Base-by-base conservation (phyloP, 768 basidiomycete genomes). In the Auricularia sp. region DNA sequence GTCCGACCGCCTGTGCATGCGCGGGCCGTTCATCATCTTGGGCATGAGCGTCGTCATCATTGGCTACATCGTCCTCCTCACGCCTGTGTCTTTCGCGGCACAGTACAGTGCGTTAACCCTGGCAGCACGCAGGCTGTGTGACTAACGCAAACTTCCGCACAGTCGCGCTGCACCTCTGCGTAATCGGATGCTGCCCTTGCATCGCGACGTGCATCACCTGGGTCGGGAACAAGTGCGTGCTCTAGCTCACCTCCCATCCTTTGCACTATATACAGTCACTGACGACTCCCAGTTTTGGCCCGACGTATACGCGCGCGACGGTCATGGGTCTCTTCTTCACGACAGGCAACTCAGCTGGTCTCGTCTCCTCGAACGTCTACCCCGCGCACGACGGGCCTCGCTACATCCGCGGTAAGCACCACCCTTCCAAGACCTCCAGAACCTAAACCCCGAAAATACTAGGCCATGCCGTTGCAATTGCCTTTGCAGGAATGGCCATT, bases 1-100 rank as follows among this genome's bases (percentile, higher is more conserved):
- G n/a, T 72, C 71, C 16, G 80, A 81, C 69, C 65, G 69, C 16
- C 67, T 69, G 42, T 65, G 70, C 29, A 69, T 67, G 29, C 72
- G 80, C 44, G 77, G 74, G 1, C 67, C 72, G 54, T 75, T 78
- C 71, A 71, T 78, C 64, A 36, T 54, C 54, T 42, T 39, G 39
- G 63, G 66, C 33, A 67, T 67, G 66, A 33, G 54, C 18, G 44
- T 68, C 39, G 39, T 61, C 33, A 45, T 65, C n/a, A 42, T 67
- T 6, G 68, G 67, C n/a, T 68, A 68, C 62, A 67, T 63, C 61
- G 65, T 69, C 47, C 56, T 65, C 14, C 54, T 65, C 11, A 56
- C 51, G 29, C 36, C 64, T 36, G 64, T 62, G 8, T 51, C 45
- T 4, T 36, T 54, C 39, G 61, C 42, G 33, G 70, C 34, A 36